These are phyloP conservation scores for Erythrobasidium hasegawianum DNA, from an alignment of 1,284 basidiomycete species.

Conservation along the genomic window DNA sequence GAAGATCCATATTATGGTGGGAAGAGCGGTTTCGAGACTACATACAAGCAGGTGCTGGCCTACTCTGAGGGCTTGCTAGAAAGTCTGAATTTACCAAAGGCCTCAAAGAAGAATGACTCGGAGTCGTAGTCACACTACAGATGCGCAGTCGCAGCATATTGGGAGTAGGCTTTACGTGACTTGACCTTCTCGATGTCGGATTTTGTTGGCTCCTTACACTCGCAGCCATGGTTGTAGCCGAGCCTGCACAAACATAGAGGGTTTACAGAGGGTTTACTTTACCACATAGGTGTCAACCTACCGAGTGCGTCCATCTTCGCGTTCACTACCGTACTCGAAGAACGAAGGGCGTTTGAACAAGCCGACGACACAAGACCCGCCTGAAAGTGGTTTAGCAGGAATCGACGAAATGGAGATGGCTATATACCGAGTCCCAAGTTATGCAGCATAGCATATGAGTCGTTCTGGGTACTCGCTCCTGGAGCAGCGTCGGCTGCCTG, in stretches of 20 bases:
- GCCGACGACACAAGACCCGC: slow-evolving; percentile 65
- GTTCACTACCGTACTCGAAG: slow-evolving; percentile 55
- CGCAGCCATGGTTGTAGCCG: slow-evolving; percentile 73
- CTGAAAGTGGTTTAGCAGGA: no score
- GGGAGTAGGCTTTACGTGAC: slow-evolving; percentile 56
- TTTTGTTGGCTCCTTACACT: slow-evolving; percentile 61
- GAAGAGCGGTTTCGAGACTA: slow-evolving; percentile 37
- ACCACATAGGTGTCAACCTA: no score
- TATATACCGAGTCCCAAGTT: slow-evolving; percentile 71
- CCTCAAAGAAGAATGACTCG: no score
- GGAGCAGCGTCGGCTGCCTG: slow-evolving; percentile 56
- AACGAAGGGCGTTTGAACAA: slow-evolving; percentile 69
- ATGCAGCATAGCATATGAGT: slow-evolving; percentile 74
- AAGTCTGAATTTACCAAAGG: neutral
- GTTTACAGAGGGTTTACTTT: no score
- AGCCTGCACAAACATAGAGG: slow-evolving; percentile 50
- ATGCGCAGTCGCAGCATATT: slow-evolving; percentile 15
- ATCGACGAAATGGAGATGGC: no score
- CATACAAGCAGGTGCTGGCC: slow-evolving; percentile 37
- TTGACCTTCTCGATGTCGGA: slow-evolving; percentile 69
- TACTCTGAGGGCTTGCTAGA: slow-evolving; percentile 37
- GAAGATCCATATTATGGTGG: slow-evolving; percentile 43
- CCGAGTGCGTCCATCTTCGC: slow-evolving; percentile 60
- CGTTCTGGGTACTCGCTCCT: slow-evolving; percentile 58
- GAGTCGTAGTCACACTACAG: no score